These are phyloP conservation scores for Schizonepeta tenuifolia DNA, from an alignment of 257 asterid genomes.

Conservation along the genomic window DNA sequence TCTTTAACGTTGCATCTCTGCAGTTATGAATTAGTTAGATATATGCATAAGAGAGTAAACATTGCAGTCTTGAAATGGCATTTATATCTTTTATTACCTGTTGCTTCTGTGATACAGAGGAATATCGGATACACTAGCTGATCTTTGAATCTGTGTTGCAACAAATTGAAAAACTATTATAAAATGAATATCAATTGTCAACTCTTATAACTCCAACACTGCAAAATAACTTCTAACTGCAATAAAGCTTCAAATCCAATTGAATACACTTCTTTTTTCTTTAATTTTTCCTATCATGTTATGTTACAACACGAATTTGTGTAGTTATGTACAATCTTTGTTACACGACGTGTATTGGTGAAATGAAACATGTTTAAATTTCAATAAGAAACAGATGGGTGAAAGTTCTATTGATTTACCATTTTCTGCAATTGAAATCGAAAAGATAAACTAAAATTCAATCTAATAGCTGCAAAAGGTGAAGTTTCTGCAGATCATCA, in stretches of 20 bases:
- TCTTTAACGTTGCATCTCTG: constrained; percentile 85
- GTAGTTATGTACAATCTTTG: too few relatives aligned
- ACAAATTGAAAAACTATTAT: background rate
- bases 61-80: constrained; percentile 3
- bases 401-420: background rate
- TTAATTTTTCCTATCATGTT: too few relatives aligned
- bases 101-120: constrained; percentile 61
- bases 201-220: constrained; percentile 3
- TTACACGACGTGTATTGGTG: too few relatives aligned
- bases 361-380: too few relatives aligned
- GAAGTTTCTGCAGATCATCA: background rate
- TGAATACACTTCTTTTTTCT: too few relatives aligned
- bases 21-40: constrained; percentile 21
- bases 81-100: constrained; percentile 56
- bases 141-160: constrained; percentile 54
- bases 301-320: too few relatives aligned
- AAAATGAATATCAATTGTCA: background rate
- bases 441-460: background rate
- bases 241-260: background rate
- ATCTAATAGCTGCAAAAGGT: background rate
- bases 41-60: constrained; percentile 1
- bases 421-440: background rate
- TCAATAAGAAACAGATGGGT: background rate
- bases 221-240: background rate
- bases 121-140: constrained; percentile 63